Base-by-base conservation (phyloP, 768 basidiomycete genomes). In the Pulveroboletus sp. region DNA sequence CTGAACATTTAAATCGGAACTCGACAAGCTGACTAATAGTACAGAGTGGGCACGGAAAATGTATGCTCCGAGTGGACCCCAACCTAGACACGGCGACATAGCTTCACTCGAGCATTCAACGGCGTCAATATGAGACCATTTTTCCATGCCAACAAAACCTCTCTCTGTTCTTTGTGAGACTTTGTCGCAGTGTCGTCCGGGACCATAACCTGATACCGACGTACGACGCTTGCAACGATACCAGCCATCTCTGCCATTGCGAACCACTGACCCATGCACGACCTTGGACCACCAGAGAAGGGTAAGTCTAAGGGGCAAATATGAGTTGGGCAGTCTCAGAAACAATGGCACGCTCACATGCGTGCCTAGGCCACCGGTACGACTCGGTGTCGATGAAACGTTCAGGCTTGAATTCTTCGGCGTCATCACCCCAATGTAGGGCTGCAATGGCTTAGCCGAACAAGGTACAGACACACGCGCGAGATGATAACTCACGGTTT, bases 301-400 rank as follows among this genome's bases (percentile, higher is more conserved):
- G 74, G 70, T 26, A 74, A 24, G 59, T 73, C 75, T 74, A 29
- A 10, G 35, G 14, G 3, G 12, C 11, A 24, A 19, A 32, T 27
- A 17, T 16, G 26, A 29, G 12, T 12, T n/a, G n/a, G n/a, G 27
- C 27, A 29, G 27, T 31, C 12, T 2, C 12, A 11, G 2, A 11
- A 11, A 24, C 16, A 8, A 14, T 24, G 7, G 14, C 20, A 12
- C n/a, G 41, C 75, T 36, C 48, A 76, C 76, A 78, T 13, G 75
- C 77, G 47, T 78, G 69, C 19, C 78, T 72, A 11, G 77, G 78
- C 77, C 77, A 80, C 24, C 68, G 67, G 48, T 79, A 79, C 1
- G 68, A 62, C 6, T 69, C 69, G 0, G 75, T 77, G 44, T 79
- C 77, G 26, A 29, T 29, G 27, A 29, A 29, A 6, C 27, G 27